phyloP scores from a whole-genome alignment of 2,329 filamentous ascomycete genomes.

The Cladobotryum protrusum region DNA sequence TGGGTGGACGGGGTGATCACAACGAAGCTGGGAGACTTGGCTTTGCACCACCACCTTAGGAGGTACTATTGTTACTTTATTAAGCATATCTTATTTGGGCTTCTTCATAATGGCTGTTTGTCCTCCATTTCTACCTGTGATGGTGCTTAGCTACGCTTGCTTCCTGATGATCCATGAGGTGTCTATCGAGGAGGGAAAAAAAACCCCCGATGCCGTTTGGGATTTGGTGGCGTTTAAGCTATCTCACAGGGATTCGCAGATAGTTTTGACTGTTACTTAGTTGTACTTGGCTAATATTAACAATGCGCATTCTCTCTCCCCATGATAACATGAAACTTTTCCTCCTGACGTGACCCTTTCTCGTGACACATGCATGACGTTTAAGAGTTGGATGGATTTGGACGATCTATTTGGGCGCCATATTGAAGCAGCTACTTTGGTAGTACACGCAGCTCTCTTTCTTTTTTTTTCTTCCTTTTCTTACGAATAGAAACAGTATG shows the following conservation, averaged over 20 bases:
- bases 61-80: constrained; percentile 2
- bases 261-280: background rate
- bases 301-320: background rate
- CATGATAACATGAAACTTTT: too few species aligned
- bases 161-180: background rate
- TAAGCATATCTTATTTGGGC: constrained; percentile 1
- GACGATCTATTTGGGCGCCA: background rate
- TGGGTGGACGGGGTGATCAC: background rate
- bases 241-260: background rate
- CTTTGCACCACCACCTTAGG: background rate
- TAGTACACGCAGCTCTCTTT: too few species aligned
- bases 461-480: too few species aligned
- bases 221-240: too few species aligned
- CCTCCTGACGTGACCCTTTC: background rate
- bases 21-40: too few species aligned
- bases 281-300: background rate
- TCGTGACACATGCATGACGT: background rate
- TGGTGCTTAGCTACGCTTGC: background rate
- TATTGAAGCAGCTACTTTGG: background rate
- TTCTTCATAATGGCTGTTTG: background rate
- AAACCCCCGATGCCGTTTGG: too few species aligned
- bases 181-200: background rate
- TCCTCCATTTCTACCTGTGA: background rate
- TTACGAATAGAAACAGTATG: too few species aligned
- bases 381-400: background rate